Evolutionary conservation across 345 rosid genomes (phyloP).

Genomic region (Pelargonium nanum): DNA sequence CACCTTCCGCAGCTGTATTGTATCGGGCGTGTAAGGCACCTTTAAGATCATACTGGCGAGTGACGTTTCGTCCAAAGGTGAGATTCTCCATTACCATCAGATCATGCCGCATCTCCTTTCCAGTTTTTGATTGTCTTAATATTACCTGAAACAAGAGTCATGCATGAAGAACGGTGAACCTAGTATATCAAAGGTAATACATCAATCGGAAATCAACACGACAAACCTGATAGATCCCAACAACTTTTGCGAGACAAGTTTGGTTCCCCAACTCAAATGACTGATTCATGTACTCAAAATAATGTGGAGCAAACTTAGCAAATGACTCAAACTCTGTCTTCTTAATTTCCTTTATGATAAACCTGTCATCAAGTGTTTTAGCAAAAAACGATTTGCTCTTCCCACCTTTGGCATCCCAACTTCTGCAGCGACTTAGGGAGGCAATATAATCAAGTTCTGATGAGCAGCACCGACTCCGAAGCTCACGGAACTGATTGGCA

Average conservation of each 20-base stretch:
- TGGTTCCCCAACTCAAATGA: constrained; percentile 69
- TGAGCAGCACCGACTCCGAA: constrained; percentile 50
- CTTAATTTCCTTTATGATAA: constrained; percentile 89
- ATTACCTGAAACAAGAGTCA: constrained; percentile 46
- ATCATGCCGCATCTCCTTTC: constrained; percentile 77
- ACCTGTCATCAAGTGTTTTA: constrained; percentile 78
- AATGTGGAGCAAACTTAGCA: constrained; percentile 64
- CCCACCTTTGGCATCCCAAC: constrained; percentile 97
- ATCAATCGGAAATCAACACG: constrained; percentile 1
- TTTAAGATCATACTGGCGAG: constrained; percentile 89
- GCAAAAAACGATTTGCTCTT: constrained; percentile 85
- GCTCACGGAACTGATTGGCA: constrained; percentile 65
- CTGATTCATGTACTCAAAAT: constrained; percentile 72
- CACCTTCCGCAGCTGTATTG: constrained; percentile 39
- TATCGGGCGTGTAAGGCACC: constrained; percentile 80
- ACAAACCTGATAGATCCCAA: constrained; percentile 89
- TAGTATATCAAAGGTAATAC: not conserved
- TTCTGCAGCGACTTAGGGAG: constrained; percentile 77
- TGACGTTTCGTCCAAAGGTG: constrained; percentile 51
- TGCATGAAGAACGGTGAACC: constrained; percentile 3
- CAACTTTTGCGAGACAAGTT: constrained; percentile 92
- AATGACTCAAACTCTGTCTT: constrained; percentile 88
- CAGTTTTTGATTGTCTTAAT: constrained; percentile 58
- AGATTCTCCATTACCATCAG: constrained; percentile 99
- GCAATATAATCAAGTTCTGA: constrained; percentile 82